phyloP scores from a whole-genome alignment of 805 yeast species.

The Candida corydali region DNA sequence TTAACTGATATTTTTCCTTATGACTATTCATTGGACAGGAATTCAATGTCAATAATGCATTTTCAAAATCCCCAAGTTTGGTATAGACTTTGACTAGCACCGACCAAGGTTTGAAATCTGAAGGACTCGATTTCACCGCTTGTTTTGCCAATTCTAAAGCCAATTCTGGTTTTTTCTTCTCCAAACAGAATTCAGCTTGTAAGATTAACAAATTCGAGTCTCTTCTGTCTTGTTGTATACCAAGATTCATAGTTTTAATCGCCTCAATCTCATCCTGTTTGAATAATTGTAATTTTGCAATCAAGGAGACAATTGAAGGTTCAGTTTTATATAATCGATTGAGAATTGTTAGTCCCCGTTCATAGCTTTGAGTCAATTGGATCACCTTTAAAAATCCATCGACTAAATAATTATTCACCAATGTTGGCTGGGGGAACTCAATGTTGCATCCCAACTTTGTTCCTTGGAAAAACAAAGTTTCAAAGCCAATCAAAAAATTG shows the following conservation, averaged over 20 bases:
- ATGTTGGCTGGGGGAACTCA: slow-evolving; percentile 65
- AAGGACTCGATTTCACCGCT: slow-evolving; percentile 70
- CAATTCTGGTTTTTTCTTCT: slow-evolving; percentile 49
- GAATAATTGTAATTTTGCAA: slow-evolving; percentile 49
- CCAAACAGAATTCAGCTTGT: slow-evolving; percentile 55
- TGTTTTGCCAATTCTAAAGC: slow-evolving; percentile 57
- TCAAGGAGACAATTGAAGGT: slow-evolving; percentile 53
- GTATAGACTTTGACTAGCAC: slow-evolving; percentile 61
- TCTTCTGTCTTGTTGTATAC: slow-evolving; percentile 46
- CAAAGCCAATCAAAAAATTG: slow-evolving; percentile 61
- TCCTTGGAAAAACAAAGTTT: slow-evolving; percentile 62
- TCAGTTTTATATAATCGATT: slow-evolving; percentile 47
- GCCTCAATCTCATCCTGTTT: slow-evolving; percentile 61
- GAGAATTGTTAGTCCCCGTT: slow-evolving; percentile 57
- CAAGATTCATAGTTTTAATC: slow-evolving; percentile 47
- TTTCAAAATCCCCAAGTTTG: slow-evolving; percentile 59
- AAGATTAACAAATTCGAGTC: slow-evolving; percentile 52
- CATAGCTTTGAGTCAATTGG: slow-evolving; percentile 61
- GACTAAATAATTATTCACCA: slow-evolving; percentile 63
- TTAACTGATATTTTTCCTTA: slow-evolving; percentile 60
- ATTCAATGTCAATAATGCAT: slow-evolving; percentile 67
- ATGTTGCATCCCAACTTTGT: slow-evolving; percentile 60
- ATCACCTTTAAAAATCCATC: slow-evolving; percentile 68
- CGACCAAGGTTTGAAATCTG: slow-evolving; percentile 74
- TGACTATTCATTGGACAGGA: slow-evolving; percentile 80